Percentiles rank a stretch among this genome's conserved stretches.
Evolutionary conservation across 1,139 yeast species (phyloP).

Genomic region (Nadsonia starkeyi-henricii): DNA sequence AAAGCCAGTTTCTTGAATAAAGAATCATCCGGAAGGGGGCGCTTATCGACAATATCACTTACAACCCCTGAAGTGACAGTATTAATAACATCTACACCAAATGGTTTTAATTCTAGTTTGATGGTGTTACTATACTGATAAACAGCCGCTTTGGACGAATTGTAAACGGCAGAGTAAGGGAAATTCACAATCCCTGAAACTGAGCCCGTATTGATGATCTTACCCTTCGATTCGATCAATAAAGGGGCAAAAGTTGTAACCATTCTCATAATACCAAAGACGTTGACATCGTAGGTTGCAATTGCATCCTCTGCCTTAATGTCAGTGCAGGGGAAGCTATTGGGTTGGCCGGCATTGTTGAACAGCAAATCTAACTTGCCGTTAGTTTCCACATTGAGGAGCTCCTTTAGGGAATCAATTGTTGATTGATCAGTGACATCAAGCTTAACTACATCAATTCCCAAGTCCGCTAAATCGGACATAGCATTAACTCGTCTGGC

Average conservation of each 20-base stretch:
- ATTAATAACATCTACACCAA: slow-evolving; percentile 58
- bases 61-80: slow-evolving; percentile 56
- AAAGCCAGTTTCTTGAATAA: slow-evolving; percentile 24
- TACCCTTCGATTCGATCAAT: slow-evolving; percentile 54
- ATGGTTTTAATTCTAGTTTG: slow-evolving; percentile 56
- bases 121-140: slow-evolving; percentile 53
- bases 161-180: slow-evolving; percentile 58
- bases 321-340: slow-evolving; percentile 60
- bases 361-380: slow-evolving; percentile 43
- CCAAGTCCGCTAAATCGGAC: slow-evolving; percentile 34
- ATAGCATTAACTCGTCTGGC: slow-evolving; percentile 58
- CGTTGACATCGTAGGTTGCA: slow-evolving; percentile 53
- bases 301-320: slow-evolving; percentile 42
- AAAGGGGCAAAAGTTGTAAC: slow-evolving; percentile 45
- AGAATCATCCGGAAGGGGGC: slow-evolving; percentile 44
- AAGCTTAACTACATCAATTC: slow-evolving; percentile 26
- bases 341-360: slow-evolving; percentile 54
- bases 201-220: slow-evolving; percentile 64
- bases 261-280: slow-evolving; percentile 52
- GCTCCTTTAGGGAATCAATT: slow-evolving; percentile 32
- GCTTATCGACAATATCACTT: slow-evolving; percentile 45
- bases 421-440: slow-evolving; percentile 45
- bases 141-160: slow-evolving; percentile 63
- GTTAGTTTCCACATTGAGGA: slow-evolving; percentile 28
- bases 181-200: slow-evolving; percentile 52